These are phyloP conservation scores for Boeremia exigua DNA, from an alignment of 2,329 filamentous ascomycete genomes.

Conservation along the genomic window DNA sequence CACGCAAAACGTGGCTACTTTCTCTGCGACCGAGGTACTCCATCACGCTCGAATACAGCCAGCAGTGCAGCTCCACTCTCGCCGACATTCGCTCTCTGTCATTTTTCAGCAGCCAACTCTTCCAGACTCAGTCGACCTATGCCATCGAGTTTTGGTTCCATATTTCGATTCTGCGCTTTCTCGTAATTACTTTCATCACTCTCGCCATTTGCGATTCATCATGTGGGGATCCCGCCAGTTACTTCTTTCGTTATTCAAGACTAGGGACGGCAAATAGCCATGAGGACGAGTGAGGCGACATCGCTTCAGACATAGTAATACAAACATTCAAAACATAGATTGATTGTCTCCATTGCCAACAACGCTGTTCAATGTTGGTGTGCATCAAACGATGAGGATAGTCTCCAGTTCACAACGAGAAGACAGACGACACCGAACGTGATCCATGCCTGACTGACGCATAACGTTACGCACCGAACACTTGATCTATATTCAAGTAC, in stretches of 20 bases:
- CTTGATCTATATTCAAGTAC: no score
- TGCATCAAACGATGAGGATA: background rate
- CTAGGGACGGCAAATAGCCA: slow-evolving; percentile 12
- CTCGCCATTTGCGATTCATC: background rate
- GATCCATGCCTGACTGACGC: no score
- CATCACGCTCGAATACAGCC: background rate
- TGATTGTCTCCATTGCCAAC: background rate
- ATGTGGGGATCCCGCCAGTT: background rate
- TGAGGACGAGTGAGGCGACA: background rate
- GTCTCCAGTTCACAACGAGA: background rate
- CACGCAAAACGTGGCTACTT: background rate
- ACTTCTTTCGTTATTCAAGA: slow-evolving; percentile 9
- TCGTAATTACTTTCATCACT: slow-evolving; percentile 1
- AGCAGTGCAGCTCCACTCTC: background rate
- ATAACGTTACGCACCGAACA: no score
- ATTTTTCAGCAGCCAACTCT: background rate
- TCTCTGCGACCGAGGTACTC: background rate
- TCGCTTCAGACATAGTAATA: slow-evolving; percentile 15
- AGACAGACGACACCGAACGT: no score
- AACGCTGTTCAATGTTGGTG: background rate
- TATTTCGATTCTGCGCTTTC: slow-evolving; percentile 4
- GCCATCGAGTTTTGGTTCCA: background rate
- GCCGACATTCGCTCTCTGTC: background rate
- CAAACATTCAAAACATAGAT: background rate
- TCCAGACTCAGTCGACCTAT: background rate